phyloP scores from a whole-genome alignment of 2,329 filamentous ascomycete species.

The Fusarium tjaetaba region DNA sequence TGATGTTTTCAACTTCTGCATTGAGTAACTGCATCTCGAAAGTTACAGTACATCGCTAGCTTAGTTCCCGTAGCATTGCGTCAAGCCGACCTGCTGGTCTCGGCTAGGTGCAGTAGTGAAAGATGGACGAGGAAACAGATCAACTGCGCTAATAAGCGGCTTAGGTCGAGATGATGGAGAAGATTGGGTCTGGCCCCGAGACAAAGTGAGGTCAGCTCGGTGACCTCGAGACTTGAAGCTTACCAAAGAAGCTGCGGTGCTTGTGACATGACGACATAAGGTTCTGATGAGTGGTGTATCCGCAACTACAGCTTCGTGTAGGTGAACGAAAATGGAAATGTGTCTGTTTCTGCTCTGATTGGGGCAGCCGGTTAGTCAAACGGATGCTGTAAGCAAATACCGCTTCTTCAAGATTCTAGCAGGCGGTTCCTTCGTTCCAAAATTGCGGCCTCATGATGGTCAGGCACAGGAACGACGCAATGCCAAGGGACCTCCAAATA shows the following conservation, averaged over 20 bases:
- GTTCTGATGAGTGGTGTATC: constrained; percentile 16
- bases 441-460: constrained; percentile 17
- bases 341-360: not conserved
- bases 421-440: not conserved
- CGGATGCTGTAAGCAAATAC: not conserved
- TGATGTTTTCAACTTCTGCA: constrained; percentile 28
- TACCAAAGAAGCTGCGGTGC: constrained; percentile 14
- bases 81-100: constrained; percentile 41
- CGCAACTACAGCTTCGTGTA: constrained; percentile 25
- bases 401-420: not conserved
- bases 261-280: constrained; percentile 19
- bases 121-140: constrained; percentile 33
- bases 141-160: constrained; percentile 32
- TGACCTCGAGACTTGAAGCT: constrained; percentile 14
- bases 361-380: not conserved
- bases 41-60: constrained; percentile 7
- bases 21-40: constrained; percentile 7
- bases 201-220: constrained; percentile 39
- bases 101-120: constrained; percentile 39
- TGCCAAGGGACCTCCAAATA: constrained; percentile 2
- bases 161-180: constrained; percentile 22
- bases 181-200: constrained; percentile 18
- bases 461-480: constrained; percentile 11
- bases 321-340: constrained; percentile 17
- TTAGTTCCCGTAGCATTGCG: constrained; percentile 36